Base-by-base conservation (phyloP, 306 rosid species). In the Pterocarpus santalinus region DNA sequence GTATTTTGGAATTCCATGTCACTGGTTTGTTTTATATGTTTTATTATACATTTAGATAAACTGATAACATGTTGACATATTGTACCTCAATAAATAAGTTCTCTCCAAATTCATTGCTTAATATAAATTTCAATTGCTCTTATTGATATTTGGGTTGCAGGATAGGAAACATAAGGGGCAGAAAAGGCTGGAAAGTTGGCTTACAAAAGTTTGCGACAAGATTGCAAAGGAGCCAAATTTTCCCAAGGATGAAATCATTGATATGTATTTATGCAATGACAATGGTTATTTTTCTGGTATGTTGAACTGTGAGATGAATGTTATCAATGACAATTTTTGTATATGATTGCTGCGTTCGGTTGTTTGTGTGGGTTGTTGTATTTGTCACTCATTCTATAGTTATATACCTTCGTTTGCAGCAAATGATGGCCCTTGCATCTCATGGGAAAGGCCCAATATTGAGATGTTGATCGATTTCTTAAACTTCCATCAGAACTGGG, bases 401-500 rank as follows among this genome's bases (percentile, higher is more conserved):
- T 53, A 2, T 15, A 7, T 39, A 17, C 78, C 63, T 74, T 62
- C 7, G 38, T 61, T 78, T 77, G 72, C 86, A 87, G 98, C 82
- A 83, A 86, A 77, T 41, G 90, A 83, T 38, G 92, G 81, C 60
- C 93, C 88, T 65, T 60, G 68, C 87, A 67, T 90, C 68, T 67
- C 80, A 32, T 91, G 96, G 96, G 86, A 74, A 82, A 87, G 80
- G 68, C 97, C 94, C 12, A 85, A 90, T 56, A 85, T 86, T 49
- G 97, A 87, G 68, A 62, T 88, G 86, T 53, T 95, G 81, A 78
- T 89, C 70, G 91, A 89, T 67, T 93, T 91, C 85, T 83, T 95
- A 72, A 85, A 75, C 43, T 88, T 89, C 78, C 93, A 95, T 88
- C 92, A 88, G 76, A 72, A 47, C 22, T 95, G 99, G 99, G 85